A percentile compares a stretch with the other conserved stretches of the same genome.
Evolutionary conservation across 805 yeast species (phyloP).

Genomic region (Gaillardinia entomophila): DNA sequence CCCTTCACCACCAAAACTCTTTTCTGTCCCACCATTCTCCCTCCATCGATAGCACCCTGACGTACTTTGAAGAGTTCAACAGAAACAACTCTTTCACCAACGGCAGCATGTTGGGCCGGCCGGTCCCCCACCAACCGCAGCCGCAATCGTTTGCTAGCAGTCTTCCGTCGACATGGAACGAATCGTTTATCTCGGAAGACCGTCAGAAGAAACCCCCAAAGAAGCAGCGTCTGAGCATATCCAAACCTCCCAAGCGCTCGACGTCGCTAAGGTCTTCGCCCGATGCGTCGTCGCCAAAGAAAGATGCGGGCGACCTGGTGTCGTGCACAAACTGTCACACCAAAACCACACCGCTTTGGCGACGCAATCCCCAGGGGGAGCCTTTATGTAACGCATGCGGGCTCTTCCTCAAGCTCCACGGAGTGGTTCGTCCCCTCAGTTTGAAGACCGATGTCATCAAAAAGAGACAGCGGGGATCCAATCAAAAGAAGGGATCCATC

Average conservation of each 20-base stretch:
- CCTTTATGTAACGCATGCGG: constrained; percentile 98
- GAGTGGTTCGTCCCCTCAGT: constrained; percentile 89
- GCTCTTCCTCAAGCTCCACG: constrained; percentile 83
- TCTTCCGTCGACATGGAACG: not conserved
- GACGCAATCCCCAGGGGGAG: constrained; percentile 87
- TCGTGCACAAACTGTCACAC: constrained; percentile 88
- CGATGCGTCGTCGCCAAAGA: not conserved
- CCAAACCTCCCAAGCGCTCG: not conserved
- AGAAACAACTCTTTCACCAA: not conserved
- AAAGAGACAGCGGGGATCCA: constrained; percentile 66
- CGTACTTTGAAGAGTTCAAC: constrained; percentile 5
- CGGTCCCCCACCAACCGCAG: too few relatives aligned
- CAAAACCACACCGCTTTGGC: constrained; percentile 90
- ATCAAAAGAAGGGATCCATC: constrained; percentile 10
- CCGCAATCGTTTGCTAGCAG: not conserved
- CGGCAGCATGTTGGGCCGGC: not conserved
- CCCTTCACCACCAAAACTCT: constrained; percentile 1
- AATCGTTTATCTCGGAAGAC: not conserved
- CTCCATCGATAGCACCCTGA: not conserved
- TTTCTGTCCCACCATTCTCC: not conserved
- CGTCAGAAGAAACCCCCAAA: constrained; percentile 5
- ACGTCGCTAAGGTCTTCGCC: not conserved
- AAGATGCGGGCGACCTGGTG: constrained; percentile 7
- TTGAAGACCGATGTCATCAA: constrained; percentile 89
- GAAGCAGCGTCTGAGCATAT: constrained; percentile 1